Base-by-base conservation (phyloP, 345 rosid genomes). In the Salix udensis region DNA sequence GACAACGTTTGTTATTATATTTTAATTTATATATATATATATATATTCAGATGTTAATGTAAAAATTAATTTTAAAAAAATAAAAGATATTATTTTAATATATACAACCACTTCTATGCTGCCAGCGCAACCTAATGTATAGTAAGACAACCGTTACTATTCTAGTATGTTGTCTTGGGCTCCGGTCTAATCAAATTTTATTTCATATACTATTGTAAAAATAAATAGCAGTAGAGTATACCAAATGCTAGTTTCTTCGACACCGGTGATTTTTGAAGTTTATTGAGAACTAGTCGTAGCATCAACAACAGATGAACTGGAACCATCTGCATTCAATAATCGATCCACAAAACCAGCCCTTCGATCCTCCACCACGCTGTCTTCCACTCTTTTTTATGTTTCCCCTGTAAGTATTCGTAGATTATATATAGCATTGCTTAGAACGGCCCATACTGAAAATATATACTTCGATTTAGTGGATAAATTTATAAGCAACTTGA, bases 341-440 rank as follows among this genome's bases (percentile, higher is more conserved):
- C 81, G 73, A 72, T 91, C 89, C 71, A 92, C 97, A 90, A 94
- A 94, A 81, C 82, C 89, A 77, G 88, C 88, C 77, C 95, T 86
- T 67, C 96, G 86, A 62, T 89, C 87, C 76, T 91, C 94, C 80
- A 86, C 91, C 80, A 86, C 91, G 28, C 34, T 75, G 72, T 83
- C 89, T 83, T 81, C 88, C 61, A 82, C 70, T 75, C 80, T 84
- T 68, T 78, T 77, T 76, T 87, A 78, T 60, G 80, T 74, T 75
- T 86, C 94, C 80, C 83, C 97, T 94, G 85, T 55, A 71, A 75
- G 72, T 58, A 66, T n/a, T 55, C 26, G 0, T n/a, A 19, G 7
- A 21, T 68, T 68, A 34, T 34, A 34, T 34, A 67, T 21, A 11
- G 23, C 52, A 15, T 19, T 52, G 23, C 60, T 53, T 11, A 2